phyloP scores from a whole-genome alignment of 2,329 filamentous ascomycete species.

The Sporothrix humicola region DNA sequence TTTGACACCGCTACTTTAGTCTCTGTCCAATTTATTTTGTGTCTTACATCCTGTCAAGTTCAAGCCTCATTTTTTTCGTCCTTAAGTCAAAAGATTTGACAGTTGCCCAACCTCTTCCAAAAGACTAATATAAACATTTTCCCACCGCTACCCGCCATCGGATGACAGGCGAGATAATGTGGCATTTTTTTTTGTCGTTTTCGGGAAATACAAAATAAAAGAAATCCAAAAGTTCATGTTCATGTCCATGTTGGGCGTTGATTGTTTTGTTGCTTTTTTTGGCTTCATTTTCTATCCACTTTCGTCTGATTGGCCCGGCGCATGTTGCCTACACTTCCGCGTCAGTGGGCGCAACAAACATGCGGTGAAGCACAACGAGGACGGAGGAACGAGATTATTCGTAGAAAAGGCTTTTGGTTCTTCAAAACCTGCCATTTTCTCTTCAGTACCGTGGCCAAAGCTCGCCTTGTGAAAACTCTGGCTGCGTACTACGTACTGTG shows the following conservation, averaged over 20 bases:
- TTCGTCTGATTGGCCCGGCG: slow-evolving; percentile 20
- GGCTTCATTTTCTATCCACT: not conserved
- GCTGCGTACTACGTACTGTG: not conserved
- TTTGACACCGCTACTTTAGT: slow-evolving; percentile 20
- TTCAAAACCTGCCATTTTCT: not conserved
- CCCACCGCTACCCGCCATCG: not conserved
- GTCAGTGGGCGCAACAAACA: slow-evolving; percentile 11
- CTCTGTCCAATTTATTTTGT: not conserved
- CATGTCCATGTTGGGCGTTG: not conserved
- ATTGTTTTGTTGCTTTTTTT: not conserved
- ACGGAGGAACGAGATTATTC: not conserved
- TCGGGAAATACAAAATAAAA: slow-evolving; percentile 2
- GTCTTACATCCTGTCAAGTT: slow-evolving; percentile 22
- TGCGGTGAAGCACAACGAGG: slow-evolving; percentile 17
- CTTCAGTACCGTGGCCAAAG: not conserved
- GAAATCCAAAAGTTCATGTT: not conserved
- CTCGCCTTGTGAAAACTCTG: not conserved
- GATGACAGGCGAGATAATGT: slow-evolving; percentile 9
- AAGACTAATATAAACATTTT: not conserved
- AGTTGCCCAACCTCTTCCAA: not conserved
- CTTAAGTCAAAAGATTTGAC: not conserved
- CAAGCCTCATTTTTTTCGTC: not conserved
- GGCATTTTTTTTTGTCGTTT: not conserved
- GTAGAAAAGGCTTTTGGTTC: not conserved
- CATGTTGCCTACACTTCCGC: slow-evolving; percentile 16